Evolutionary conservation across 345 rosid species (phyloP).

Genomic region (Arabidopsis thaliana): DNA sequence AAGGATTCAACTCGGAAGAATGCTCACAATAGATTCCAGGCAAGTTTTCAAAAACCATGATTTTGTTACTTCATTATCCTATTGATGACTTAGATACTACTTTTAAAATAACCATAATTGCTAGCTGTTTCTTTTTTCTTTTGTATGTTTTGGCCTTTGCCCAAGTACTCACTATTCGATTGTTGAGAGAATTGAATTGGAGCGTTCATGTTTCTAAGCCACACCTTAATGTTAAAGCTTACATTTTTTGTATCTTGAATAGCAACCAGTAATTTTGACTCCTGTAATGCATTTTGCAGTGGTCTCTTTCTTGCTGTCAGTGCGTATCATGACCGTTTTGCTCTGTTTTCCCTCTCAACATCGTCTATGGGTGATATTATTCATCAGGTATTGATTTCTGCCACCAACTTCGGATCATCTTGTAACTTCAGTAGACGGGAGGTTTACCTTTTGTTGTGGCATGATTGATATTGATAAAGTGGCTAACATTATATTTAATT

Average conservation of each 20-base stretch:
- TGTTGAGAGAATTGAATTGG: conserved; percentile 20
- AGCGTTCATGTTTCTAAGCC: conserved; percentile 14
- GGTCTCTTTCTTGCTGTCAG: conserved; percentile 82
- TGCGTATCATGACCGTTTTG: conserved; percentile 84
- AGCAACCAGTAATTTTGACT: conserved; percentile 19
- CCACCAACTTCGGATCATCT: conserved; percentile 33
- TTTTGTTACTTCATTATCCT: conserved; percentile 21
- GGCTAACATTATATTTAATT: conserved; percentile 33
- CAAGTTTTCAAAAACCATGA: conserved; percentile 43
- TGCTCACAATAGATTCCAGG: conserved; percentile 87
- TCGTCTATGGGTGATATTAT: conserved; percentile 66
- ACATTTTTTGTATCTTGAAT: conserved; percentile 5
- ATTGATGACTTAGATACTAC: conserved; percentile 25
- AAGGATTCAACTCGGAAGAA: conserved; percentile 79
- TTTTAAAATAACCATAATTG: background rate
- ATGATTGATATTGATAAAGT: conserved; percentile 7
- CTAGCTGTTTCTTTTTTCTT: background rate
- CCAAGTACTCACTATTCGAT: background rate
- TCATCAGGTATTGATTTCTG: conserved; percentile 60
- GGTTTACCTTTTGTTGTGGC: conserved; percentile 10
- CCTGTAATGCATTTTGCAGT: conserved; percentile 51
- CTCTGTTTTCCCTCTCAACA: conserved; percentile 76
- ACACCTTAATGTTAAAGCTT: conserved; percentile 27
- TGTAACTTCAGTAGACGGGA: conserved; percentile 27
- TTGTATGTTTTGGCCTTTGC: conserved; percentile 9